Evolutionary conservation across 176 grass and related monocot species (phyloP), one percentile per base, ranked within the genome.

Genomic region (Miscanthus lutarioriparius): DNA sequence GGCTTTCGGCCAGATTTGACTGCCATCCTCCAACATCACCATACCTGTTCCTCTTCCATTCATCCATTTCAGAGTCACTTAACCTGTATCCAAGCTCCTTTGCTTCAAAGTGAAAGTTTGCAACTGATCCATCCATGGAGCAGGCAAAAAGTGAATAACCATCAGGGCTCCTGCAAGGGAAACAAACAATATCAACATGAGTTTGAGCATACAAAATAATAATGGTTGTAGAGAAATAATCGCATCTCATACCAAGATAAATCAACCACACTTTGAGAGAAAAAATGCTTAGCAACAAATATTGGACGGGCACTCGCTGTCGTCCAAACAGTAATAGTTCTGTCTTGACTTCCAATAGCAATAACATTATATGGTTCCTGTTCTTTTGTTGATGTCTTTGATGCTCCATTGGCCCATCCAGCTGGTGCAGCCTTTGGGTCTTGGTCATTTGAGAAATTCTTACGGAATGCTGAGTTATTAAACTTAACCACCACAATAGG

Each of bases 331-430:
- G 96, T 98, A 69, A 98, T 95, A 30, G 96, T 98, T 64, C 96
- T 86, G 81, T 98, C 96, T 83, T 98, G 96, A 85, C 96, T 98
- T 79, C 96, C 96, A 79, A 98, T 98, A 82, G 96, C 96, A 89
- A 98, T 95, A 72, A 98, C 83, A 70, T 98, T 98, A 72, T 98
- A 98, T 10, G 89, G 93, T 80, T 95, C 87, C 14, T 79, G 76
- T 39, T 95, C 91, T 86, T 95, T 95, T 45, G 83, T 11, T 73
- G 89, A 64, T 51, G 89, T 69, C 83, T 86, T 93, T 41, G 91
- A 92, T 78, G 91, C 72, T 85, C 96, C 96, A 92, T 95, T 98
- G 58, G 91, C 86, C 87, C 87, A 94, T 67, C 89, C 93, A 86
- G 80, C 77, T 76, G 84, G 79, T 76, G 83, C 91, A 73, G 74